Evolutionary conservation across 2,329 filamentous ascomycete species (phyloP), one percentile per base, ranked within the genome.

Genomic region (Rutstroemia sp.): DNA sequence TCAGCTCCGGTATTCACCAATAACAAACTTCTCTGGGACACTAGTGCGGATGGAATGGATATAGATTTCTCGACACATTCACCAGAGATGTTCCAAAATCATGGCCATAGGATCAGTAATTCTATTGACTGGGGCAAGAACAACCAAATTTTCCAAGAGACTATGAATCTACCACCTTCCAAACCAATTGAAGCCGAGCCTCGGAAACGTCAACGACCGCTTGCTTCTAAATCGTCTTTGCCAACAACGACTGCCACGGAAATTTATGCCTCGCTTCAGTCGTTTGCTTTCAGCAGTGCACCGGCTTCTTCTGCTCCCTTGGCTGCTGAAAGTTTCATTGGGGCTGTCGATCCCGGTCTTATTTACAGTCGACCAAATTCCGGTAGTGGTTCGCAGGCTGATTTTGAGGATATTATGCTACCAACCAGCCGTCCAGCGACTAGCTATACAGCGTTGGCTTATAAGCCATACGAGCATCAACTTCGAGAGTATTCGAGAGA

Each of bases 301-400:
- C 70, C 73, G 23, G 67, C 69, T 41, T 66, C 71, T 37, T 78
- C 80, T 8, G 75, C 82, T 58, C 73, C 77, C 0, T 84, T 83
- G 62, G 71, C 74, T 23, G 72, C 78, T 27, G 70, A 75, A 39
- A 74, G 70, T 48, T 71, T 75, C 5, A 72, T 69, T 27, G 73
- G 74, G 7, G 78, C 74, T n/a, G 81, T 86, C 5, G 75, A 86
- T 62, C 82, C 82, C 1, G 82, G 79, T 7, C 71, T 86, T 16
- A 70, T 86, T 7, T 80, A 82, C 65, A 79, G 77, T 60, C 74
- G 75, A 66, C 59, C 58, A n/a, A 60, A 59, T 50, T 57, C 55
- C 23, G 48, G 59, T 2, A 62, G 50, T 19, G 58, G 59, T 57
- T 37, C 59, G 23, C 63, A 62, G 14, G 37, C 37, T 21, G 62